Evolutionary conservation across 805 yeast species (phyloP).

Genomic region (Clavispora fructus): DNA sequence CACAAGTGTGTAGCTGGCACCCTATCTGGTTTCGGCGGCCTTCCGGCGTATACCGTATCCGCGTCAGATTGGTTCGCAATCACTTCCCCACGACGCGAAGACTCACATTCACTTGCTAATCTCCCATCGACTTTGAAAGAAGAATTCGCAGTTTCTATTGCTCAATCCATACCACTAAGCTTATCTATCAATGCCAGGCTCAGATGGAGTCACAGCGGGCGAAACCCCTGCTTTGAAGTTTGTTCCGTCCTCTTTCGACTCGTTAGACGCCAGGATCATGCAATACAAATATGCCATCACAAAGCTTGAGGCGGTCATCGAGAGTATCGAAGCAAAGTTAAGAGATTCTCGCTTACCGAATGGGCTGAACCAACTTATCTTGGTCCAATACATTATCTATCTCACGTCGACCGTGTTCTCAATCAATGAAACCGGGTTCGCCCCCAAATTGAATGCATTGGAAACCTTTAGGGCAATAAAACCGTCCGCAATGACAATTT

Average conservation of each 20-base stretch:
- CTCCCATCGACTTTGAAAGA: background rate
- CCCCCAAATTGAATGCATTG: constrained; percentile 22
- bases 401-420: constrained; percentile 29
- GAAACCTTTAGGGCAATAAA: constrained; percentile 25
- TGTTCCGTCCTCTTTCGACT: constrained; percentile 21
- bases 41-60: background rate
- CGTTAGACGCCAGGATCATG: constrained; percentile 51
- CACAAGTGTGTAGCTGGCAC: too few relatives aligned
- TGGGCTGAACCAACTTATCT: constrained; percentile 13
- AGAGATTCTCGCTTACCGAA: background rate
- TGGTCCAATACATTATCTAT: constrained; percentile 32
- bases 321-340: constrained; percentile 7
- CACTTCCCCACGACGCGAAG: background rate
- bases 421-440: constrained; percentile 31
- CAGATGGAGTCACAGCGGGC: background rate
- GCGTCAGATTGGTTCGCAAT: background rate
- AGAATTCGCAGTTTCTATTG: background rate
- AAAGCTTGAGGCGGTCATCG: constrained; percentile 37
- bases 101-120: background rate
- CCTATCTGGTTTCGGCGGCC: background rate
- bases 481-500: constrained; percentile 20
- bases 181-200: background rate
- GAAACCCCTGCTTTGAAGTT: background rate
- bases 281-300: constrained; percentile 53
- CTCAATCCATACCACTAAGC: too few relatives aligned